Conservation (phyloP, 768 basidiomycete species). For the Mrakia gelida region DNA sequence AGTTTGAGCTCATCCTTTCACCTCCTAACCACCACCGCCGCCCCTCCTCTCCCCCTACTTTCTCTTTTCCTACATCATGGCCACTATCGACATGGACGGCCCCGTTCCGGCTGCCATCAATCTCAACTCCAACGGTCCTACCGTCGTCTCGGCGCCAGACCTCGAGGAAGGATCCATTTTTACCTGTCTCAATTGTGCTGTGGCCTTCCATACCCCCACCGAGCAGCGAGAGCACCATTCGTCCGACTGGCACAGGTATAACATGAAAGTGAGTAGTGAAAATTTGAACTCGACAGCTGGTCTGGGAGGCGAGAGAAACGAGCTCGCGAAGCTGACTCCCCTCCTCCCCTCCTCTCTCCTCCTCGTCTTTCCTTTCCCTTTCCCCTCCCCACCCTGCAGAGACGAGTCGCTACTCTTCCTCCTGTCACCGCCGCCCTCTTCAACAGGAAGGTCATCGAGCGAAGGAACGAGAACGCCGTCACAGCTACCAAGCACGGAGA, state of each 20-base stretch:
- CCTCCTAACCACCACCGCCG: not conserved
- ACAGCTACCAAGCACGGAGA: conserved; percentile 45
- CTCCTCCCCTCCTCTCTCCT: not conserved
- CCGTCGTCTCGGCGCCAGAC: conserved; percentile 17
- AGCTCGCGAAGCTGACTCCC: not conserved
- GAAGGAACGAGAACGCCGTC: conserved; percentile 69
- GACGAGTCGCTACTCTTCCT: conserved; percentile 81
- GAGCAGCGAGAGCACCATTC: conserved; percentile 86
- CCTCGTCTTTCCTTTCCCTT: not conserved
- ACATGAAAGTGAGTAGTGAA: conserved; percentile 63
- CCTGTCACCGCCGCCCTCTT: conserved; percentile 74
- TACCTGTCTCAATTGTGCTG: conserved; percentile 76
- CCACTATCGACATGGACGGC: conserved; percentile 19
- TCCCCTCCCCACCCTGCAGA: conserved; percentile 42
- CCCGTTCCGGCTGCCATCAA: conserved; percentile 20
- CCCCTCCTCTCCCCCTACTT: not conserved
- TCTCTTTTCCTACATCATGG: not conserved
- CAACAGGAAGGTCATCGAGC: conserved; percentile 80
- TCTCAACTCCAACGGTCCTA: conserved; percentile 20
- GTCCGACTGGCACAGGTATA: conserved; percentile 94
- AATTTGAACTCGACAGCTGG: not conserved
- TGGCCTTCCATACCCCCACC: conserved; percentile 75
- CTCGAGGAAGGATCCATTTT: conserved; percentile 10
- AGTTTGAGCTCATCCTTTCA: not conserved
- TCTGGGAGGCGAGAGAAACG: not conserved